phyloP scores from a whole-genome alignment of 2,329 filamentous ascomycete genomes.

The Aureobasidium sp. region DNA sequence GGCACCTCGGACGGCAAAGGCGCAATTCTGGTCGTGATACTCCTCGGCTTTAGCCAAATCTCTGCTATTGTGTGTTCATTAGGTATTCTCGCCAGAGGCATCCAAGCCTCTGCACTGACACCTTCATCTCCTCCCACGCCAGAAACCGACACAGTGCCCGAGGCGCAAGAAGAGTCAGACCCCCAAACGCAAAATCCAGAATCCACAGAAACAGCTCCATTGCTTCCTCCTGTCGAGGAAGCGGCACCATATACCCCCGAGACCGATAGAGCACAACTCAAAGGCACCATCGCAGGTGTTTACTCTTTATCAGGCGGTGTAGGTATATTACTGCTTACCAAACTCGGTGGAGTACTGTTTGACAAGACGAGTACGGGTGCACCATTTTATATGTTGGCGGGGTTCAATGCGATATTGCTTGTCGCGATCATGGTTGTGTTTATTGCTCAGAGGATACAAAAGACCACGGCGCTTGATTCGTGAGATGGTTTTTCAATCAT shows the following conservation, averaged over 20 bases:
- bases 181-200: neutral
- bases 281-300: slow-evolving; percentile 89
- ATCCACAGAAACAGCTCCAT: slow-evolving; percentile 10
- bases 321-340: slow-evolving; percentile 85
- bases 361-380: slow-evolving; percentile 66
- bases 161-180: neutral
- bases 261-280: slow-evolving; percentile 50
- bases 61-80: slow-evolving; percentile 93
- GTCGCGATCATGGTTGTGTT: slow-evolving; percentile 30
- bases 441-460: neutral
- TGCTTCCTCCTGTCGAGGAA: slow-evolving; percentile 1
- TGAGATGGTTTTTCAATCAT: no score
- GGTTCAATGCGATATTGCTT: slow-evolving; percentile 72
- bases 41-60: slow-evolving; percentile 90
- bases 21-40: slow-evolving; percentile 61
- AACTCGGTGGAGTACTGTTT: slow-evolving; percentile 80
- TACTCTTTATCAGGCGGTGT: slow-evolving; percentile 87
- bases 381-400: slow-evolving; percentile 91
- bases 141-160: neutral
- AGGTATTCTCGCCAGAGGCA: slow-evolving; percentile 75
- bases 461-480: neutral
- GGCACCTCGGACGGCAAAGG: slow-evolving; percentile 53
- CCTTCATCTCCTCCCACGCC: neutral
- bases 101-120: slow-evolving; percentile 33
- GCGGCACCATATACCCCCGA: neutral